A percentile compares a stretch with the other conserved stretches of the same genome.
Conservation (phyloP, 306 rosid genomes). For the Lablab purpureus region DNA sequence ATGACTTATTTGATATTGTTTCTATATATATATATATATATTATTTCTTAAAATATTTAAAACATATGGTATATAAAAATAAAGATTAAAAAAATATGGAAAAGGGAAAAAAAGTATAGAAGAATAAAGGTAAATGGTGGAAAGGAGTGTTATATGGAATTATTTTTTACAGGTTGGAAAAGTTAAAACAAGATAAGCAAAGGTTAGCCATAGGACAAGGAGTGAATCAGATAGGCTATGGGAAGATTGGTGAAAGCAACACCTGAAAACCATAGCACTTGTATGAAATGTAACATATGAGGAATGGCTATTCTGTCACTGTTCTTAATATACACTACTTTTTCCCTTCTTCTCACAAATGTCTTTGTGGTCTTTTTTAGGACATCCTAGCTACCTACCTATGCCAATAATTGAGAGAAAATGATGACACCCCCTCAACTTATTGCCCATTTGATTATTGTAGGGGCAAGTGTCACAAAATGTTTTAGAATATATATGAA, state of each 20-base stretch:
- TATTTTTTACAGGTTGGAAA: background rate
- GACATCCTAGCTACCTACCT: slow-evolving; percentile 7
- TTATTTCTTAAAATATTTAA: too few relatives aligned
- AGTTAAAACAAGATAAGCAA: background rate
- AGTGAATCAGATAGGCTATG: background rate
- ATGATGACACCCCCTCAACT: slow-evolving; percentile 34
- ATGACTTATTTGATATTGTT: too few relatives aligned
- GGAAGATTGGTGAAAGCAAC: background rate
- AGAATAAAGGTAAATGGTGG: too few relatives aligned
- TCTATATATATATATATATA: too few relatives aligned
- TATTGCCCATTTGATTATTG: slow-evolving; percentile 33
- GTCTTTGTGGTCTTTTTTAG: background rate
- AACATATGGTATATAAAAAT: too few relatives aligned
- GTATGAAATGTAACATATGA: slow-evolving; percentile 1
- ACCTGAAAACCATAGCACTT: slow-evolving; percentile 15
- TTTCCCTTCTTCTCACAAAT: background rate
- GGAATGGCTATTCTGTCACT: slow-evolving; percentile 15
- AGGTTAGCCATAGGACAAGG: background rate
- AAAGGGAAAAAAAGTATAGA: too few relatives aligned
- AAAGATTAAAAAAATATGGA: too few relatives aligned
- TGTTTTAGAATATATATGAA: slow-evolving; percentile 28
- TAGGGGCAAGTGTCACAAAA: slow-evolving; percentile 25
- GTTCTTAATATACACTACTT: slow-evolving; percentile 12
- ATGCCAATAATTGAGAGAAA: slow-evolving; percentile 47
- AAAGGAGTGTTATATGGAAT: background rate